Percentiles rank a stretch among this genome's conserved stretches.
Conservation (phyloP, 192 early-diverging fungal genomes). For the Umbelopsis vinacea region DNA sequence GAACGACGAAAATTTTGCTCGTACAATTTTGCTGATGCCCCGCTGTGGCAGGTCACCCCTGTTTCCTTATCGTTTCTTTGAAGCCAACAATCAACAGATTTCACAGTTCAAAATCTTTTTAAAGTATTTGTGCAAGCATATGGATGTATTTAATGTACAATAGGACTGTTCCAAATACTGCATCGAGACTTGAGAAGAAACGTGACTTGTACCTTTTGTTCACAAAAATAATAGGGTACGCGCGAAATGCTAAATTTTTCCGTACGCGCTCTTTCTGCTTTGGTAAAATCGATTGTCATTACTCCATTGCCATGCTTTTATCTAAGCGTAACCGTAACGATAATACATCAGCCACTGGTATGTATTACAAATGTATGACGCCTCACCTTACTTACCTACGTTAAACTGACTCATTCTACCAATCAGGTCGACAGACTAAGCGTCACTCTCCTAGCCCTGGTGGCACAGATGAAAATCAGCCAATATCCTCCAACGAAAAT, state of each 20-base stretch:
- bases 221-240: neutral
- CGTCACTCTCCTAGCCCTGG: conserved; percentile 18
- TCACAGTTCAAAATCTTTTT: no score
- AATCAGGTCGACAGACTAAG: neutral
- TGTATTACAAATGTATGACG: neutral
- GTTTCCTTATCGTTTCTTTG: no score
- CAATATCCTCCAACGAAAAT: neutral
- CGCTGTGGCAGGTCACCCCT: no score
- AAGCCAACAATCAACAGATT: no score
- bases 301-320: neutral
- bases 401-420: neutral
- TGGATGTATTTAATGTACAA: no score
- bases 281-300: neutral
- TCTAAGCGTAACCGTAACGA: conserved; percentile 12
- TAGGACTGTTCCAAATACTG: no score
- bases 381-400: neutral
- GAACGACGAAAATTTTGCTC: no score
- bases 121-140: no score
- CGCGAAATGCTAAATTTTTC: neutral
- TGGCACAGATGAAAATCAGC: conserved; percentile 19
- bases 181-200: no score
- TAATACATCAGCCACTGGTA: neutral
- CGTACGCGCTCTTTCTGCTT: neutral
- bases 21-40: no score
- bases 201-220: no score